Percentiles rank a stretch among this genome's conserved stretches.
phyloP scores from a whole-genome alignment of 495 filamentous ascomycete species.

The Lophium mytilinum region DNA sequence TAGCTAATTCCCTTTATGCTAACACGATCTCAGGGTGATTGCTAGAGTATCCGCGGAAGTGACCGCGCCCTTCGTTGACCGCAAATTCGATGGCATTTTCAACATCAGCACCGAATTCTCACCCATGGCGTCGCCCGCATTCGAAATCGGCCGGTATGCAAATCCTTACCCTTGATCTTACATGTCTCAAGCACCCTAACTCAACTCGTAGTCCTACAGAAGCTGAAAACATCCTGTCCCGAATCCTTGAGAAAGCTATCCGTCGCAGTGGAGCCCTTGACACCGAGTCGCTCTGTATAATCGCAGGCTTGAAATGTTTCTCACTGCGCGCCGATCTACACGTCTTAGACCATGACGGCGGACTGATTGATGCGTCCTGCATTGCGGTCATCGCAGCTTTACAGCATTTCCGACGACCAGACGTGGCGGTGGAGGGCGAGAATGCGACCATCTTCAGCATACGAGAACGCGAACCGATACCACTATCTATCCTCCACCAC shows the following conservation, averaged over 20 bases:
- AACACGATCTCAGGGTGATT: slow-evolving; percentile 53
- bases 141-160: slow-evolving; percentile 71
- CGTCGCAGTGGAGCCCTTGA: slow-evolving; percentile 86
- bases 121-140: slow-evolving; percentile 85
- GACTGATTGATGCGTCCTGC: slow-evolving; percentile 75
- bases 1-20: slow-evolving; percentile 4
- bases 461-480: slow-evolving; percentile 82
- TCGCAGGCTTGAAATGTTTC: slow-evolving; percentile 87
- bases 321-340: slow-evolving; percentile 82
- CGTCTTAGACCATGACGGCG: slow-evolving; percentile 80
- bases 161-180: background rate
- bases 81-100: slow-evolving; percentile 91
- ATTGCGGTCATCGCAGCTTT: slow-evolving; percentile 80
- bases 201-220: slow-evolving; percentile 23
- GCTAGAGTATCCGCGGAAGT: slow-evolving; percentile 84
- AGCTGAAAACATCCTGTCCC: slow-evolving; percentile 68
- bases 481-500: slow-evolving; percentile 79
- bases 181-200: slow-evolving; percentile 15
- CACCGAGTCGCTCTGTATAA: slow-evolving; percentile 88
- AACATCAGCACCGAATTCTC: slow-evolving; percentile 82
- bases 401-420: slow-evolving; percentile 81
- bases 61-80: slow-evolving; percentile 71
- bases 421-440: slow-evolving; percentile 75
- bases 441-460: slow-evolving; percentile 70
- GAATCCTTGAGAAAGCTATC: slow-evolving; percentile 84